These are phyloP conservation scores for Peronospora belbahrii DNA, from an alignment of 352 stramenopile genomes.

Conservation along the genomic window DNA sequence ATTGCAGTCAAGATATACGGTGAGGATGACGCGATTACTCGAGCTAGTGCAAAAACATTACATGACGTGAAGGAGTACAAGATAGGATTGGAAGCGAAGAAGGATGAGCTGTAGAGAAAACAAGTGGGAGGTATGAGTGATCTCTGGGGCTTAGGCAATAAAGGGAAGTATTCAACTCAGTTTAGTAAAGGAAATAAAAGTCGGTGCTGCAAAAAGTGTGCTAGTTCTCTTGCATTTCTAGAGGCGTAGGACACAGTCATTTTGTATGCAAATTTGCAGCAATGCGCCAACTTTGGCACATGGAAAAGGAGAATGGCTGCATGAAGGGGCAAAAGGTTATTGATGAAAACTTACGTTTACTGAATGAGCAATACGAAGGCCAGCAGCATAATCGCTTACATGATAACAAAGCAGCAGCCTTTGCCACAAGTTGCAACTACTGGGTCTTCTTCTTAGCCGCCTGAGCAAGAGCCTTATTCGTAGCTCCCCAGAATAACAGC, in stretches of 20 bases:
- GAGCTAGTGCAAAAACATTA: constrained; percentile 54
- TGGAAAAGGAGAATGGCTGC: too few relatives aligned
- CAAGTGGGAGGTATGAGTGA: too few relatives aligned
- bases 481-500: constrained; percentile 74
- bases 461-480: constrained; percentile 55
- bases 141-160: too few relatives aligned
- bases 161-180: too few relatives aligned
- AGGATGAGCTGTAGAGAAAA: constrained; percentile 43
- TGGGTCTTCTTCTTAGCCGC: constrained; percentile 66
- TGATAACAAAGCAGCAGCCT: not conserved
- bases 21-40: constrained; percentile 48
- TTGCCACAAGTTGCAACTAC: constrained; percentile 14
- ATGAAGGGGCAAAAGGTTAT: not conserved
- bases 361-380: not conserved
- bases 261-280: too few relatives aligned
- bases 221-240: too few relatives aligned
- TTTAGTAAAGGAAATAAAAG: too few relatives aligned
- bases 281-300: too few relatives aligned
- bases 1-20: constrained; percentile 70
- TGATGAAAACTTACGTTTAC: not conserved
- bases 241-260: too few relatives aligned
- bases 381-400: not conserved
- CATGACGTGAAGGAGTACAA: constrained; percentile 53
- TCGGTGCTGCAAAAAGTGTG: too few relatives aligned
- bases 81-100: constrained; percentile 28